These are phyloP conservation scores for Quercus glauca DNA, from an alignment of 306 rosid genomes.

Conservation along the genomic window DNA sequence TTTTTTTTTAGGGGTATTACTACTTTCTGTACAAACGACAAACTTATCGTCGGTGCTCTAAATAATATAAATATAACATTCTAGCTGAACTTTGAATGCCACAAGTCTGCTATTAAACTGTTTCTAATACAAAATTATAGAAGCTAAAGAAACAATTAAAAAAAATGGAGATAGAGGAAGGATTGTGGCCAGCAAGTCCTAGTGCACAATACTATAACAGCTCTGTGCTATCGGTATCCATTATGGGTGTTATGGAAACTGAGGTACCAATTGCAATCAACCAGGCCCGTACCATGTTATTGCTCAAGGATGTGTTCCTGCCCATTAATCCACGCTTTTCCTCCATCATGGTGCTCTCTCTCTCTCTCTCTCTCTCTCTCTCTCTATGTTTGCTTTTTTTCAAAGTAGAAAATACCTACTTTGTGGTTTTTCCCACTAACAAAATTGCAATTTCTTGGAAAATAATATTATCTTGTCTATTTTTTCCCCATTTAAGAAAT, in stretches of 20 bases:
- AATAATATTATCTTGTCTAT: no score
- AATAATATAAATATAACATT: no score
- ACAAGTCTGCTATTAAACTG: no score
- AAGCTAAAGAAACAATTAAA: conserved; percentile 6
- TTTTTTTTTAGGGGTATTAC: no score
- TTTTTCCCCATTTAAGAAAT: no score
- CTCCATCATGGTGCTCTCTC: conserved; percentile 44
- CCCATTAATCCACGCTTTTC: conserved; percentile 56
- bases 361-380: neutral
- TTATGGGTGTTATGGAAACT: conserved; percentile 47
- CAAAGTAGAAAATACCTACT: neutral
- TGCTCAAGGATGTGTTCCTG: conserved; percentile 37
- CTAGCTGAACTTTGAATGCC: no score
- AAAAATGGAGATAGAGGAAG: conserved; percentile 5
- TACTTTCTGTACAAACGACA: no score
- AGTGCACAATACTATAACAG: conserved; percentile 50
- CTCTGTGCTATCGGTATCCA: conserved; percentile 30
- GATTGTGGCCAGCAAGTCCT: conserved; percentile 54
- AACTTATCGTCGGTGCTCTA: no score
- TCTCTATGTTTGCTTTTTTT: neutral
- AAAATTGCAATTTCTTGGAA: no score
- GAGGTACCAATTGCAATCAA: conserved; percentile 43
- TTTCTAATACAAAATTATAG: no score
- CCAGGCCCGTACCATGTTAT: conserved; percentile 14
- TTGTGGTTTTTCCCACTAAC: no score